Evolutionary conservation across 1,139 yeast species (phyloP).

Genomic region (Yamadazyma diddensiae): DNA sequence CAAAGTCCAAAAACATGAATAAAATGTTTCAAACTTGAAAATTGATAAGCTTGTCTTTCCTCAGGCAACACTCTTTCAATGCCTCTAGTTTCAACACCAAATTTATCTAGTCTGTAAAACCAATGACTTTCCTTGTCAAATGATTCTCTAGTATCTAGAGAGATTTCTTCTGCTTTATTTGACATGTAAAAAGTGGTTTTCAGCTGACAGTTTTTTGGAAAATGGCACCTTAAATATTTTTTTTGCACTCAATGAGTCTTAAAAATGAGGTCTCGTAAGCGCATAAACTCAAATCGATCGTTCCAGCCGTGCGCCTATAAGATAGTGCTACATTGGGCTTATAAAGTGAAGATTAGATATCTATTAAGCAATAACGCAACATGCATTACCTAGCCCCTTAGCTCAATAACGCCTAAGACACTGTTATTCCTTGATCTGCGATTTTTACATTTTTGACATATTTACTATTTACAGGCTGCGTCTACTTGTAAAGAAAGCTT

Average conservation of each 20-base stretch:
- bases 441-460: background rate
- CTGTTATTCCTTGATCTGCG: no score
- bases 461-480: constrained; percentile 3
- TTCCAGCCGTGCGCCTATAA: no score
- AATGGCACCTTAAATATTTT: background rate
- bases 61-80: constrained; percentile 73
- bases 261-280: constrained; percentile 1
- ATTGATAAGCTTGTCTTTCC: constrained; percentile 46
- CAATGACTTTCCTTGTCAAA: constrained; percentile 1
- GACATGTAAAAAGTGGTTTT: constrained; percentile 1
- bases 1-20: constrained; percentile 59
- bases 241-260: background rate
- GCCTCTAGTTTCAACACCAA: constrained; percentile 76
- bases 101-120: constrained; percentile 29
- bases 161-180: constrained; percentile 1
- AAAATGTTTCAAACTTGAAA: constrained; percentile 46
- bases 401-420: no score
- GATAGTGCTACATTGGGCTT: no score
- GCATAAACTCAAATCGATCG: constrained; percentile 1
- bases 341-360: no score
- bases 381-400: no score
- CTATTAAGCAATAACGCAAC: no score
- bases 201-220: background rate
- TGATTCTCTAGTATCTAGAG: background rate
- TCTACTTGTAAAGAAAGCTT: constrained; percentile 48